Evolutionary conservation across 2,329 filamentous ascomycete species (phyloP), one percentile per base, ranked within the genome.

Genomic region (Colletotrichum spaethianum): DNA sequence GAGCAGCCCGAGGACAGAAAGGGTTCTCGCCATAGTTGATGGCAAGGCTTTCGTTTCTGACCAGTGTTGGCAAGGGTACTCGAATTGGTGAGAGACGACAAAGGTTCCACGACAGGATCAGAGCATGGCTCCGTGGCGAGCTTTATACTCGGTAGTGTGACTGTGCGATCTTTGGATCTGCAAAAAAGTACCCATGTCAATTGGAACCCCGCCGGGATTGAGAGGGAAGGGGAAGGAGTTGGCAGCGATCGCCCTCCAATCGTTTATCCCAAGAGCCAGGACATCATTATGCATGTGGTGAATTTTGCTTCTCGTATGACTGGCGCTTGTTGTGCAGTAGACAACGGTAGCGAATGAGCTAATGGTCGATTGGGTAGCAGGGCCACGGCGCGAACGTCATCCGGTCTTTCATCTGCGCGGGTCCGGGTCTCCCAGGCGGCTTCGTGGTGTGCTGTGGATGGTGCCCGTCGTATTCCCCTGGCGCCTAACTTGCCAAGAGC

Each of bases 1-100:
- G 23, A 72, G 60, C 28, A 72, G 66, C 16, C 38, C 67, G 12
- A 73, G 56, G 23, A 73, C 33, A 52, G 61, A 67, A 38, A 72
- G 38, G 14, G 16, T 42, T 40, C 70, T 63, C 60, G 65, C 53
- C 70, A 72, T 72, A 65, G 64, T 3, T 12, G 20, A 23, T 57
- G 50, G 57, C 33, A 55, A 55, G 61, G 48, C 52, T 52, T 38
- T 26, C 31, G 38, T 46, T 46, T 61, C 36, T 36, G 33, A 31
- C 26, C 8, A 16, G 33, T 48, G 57, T 52, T 50, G 59, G 26
- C 46, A 38, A 70, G 59, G 28, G 57, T 56, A 52, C 18, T 4
- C 26, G 33, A 44, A 28, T 33, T 46, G 11, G 3, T 6, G 20
- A 20, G 9, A 26, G 31, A 50, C 53, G n/a, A 40, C 33, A 40